These are phyloP conservation scores for Brassica napus DNA, from an alignment of 345 rosid species.

Conservation along the genomic window Da-Ae NC_063434.1:7081001-7081500, in stretches of 20 bases:
- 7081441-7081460: constrained; percentile 74
- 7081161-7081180: neutral
- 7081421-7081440: constrained; percentile 48
- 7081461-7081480: constrained; percentile 68
- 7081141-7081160: constrained; percentile 3
- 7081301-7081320: neutral
- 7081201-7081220: constrained; percentile 4
- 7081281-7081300: neutral
- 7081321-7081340: neutral
- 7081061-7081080: neutral
- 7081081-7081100: neutral
- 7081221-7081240: constrained; percentile 20
- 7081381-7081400: constrained; percentile 46
- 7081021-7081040: neutral
- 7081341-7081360: constrained; percentile 34
- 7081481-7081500: neutral
- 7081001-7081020: neutral
- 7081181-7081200: constrained; percentile 1
- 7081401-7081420: constrained; percentile 49
- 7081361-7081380: constrained; percentile 38
- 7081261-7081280: constrained; percentile 19
- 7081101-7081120: constrained; percentile 9
- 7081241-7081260: constrained; percentile 15
- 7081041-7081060: neutral
- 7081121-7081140: neutral